Base-by-base conservation (phyloP, 495 filamentous ascomycete species). In the Aspergillus panamensis region DNA sequence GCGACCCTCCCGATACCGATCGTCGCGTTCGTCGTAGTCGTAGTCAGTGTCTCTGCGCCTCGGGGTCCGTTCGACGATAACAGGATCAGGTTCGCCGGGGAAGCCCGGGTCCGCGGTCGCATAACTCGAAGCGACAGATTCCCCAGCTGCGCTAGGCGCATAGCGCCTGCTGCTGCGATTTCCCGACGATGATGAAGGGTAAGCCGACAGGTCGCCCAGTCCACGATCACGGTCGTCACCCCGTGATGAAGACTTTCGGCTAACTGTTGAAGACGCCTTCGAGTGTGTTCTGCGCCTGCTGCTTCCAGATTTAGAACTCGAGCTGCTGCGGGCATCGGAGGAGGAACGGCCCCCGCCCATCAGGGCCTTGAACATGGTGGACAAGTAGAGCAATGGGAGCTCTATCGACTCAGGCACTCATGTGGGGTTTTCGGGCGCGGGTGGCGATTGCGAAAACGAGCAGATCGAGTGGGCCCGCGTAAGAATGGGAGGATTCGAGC, bases 161-260 rank as follows among this genome's bases (percentile, higher is more conserved):
- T 69, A 64, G 48, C 70, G 70, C 58, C 64, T 69, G 62, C 70
- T 73, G 19, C 70, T 73, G 16, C 70, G 68, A 52, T 68, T 74
- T 56, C 66, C 58, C 13, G 25, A 25, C 5, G 25, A 25, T 25
- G 75, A 73, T 8, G 73, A 69, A 25, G 72, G 63, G 55, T 76
- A 72, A 40, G 62, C 53, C 20, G 67, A 64, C 62, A 75, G 59
- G 62, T 76, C 75, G 47, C 73, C 76, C 59, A 76, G 58, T 57
- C 69, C 73, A 43, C 79, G 74, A 57, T 79, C 73, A 74, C 80
- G 79, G 74, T 81, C 79, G 71, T 81, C 80, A 77, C 72, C 77
- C 69, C 80, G 74, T 71, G 79, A 69, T 71, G 79, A 69, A 40
- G 80, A 73, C 61, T 75, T 82, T 61, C 78, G 74, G 53, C 75